A percentile compares a stretch with the other conserved stretches of the same genome.
Conservation (phyloP, 1,284 basidiomycete species). For the Trametes sp. region DNA sequence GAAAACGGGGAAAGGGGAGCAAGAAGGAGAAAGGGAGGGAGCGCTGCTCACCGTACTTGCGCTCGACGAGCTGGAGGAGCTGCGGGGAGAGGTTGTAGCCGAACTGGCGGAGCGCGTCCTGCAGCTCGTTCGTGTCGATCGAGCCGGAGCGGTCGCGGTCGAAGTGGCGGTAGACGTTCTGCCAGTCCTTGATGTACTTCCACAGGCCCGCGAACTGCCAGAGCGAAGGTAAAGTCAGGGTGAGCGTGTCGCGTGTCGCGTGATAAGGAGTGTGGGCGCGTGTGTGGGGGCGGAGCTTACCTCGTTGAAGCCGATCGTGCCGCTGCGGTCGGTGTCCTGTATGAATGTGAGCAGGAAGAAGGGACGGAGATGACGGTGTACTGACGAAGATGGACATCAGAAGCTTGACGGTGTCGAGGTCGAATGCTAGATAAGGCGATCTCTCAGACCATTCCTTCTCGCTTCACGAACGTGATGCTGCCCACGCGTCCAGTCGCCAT, state of each 20-base stretch:
- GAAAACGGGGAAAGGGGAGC: neutral
- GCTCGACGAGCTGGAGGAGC: slow-evolving; percentile 66
- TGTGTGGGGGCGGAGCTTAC: slow-evolving; percentile 48
- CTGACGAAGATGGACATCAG: slow-evolving; percentile 83
- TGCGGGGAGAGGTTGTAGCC: slow-evolving; percentile 74
- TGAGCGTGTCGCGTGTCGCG: neutral
- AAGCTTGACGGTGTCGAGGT: slow-evolving; percentile 84
- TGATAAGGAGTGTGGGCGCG: too few species aligned
- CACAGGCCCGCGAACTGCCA: slow-evolving; percentile 75
- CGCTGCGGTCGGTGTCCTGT: slow-evolving; percentile 74
- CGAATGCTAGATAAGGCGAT: slow-evolving; percentile 62
- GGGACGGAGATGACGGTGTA: slow-evolving; percentile 10
- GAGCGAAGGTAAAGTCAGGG: neutral
- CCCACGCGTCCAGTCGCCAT: slow-evolving; percentile 74
- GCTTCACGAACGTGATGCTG: neutral
- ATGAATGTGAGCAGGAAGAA: neutral
- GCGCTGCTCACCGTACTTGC: slow-evolving; percentile 65
- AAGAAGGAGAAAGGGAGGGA: neutral
- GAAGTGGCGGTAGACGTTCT: slow-evolving; percentile 81
- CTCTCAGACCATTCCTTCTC: neutral
- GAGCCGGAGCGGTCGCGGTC: slow-evolving; percentile 79
- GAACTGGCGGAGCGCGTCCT: slow-evolving; percentile 71
- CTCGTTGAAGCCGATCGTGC: slow-evolving; percentile 81
- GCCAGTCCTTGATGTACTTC: slow-evolving; percentile 88
- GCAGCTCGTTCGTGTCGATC: slow-evolving; percentile 73